Base-by-base conservation (phyloP, 805 yeast species). In the Limtongia smithiae region DNA sequence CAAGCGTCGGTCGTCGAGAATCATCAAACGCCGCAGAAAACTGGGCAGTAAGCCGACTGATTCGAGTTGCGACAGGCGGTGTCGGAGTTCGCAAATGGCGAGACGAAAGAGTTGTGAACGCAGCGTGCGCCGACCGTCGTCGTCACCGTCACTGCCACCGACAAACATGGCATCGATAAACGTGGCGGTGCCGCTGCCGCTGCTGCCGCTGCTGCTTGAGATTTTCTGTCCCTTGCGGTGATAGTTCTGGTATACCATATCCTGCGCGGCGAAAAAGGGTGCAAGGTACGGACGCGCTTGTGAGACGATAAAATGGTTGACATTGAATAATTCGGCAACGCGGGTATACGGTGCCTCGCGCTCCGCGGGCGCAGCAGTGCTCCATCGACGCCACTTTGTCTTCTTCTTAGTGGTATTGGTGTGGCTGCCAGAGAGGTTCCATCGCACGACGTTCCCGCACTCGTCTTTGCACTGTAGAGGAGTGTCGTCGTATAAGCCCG, bases 211-310 rank as follows among this genome's bases (percentile, higher is more conserved):
- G 28, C 28, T 25, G 28, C 28, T 25, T n/a, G n/a, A n/a, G n/a
- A n/a, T n/a, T n/a, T n/a, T n/a, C n/a, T n/a, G n/a, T n/a, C n/a
- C n/a, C 28, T 25, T 25, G 9, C 9, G 6, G 28, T 25, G 28
- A 9, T 25, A 9, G 28, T 25, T 6, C 28, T 25, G 28, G 28
- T 25, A 9, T 9, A 9, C 28, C 9, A 25, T 25, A 9, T 25
- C 28, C 28, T 25, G 28, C 28, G 28, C 28, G 28, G 85, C 81
- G 37, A 93, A 77, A 48, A 91, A 71, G 0, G 97, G 97, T 0
- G 96, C 96, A 59, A 91, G 71, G 62, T 91, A 93, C 0, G 97
- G 97, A 54, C 97, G 76, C 7, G 97, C 96, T 57, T 91, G 73
- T 18, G 96, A 86, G 1, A 90, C 90, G 27, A 93, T 75, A 62